Percentiles rank a stretch among this genome's conserved stretches.
These are phyloP conservation scores for Aspergillus caelatus DNA, from an alignment of 2,329 filamentous ascomycete genomes.

Conservation along the genomic window DNA sequence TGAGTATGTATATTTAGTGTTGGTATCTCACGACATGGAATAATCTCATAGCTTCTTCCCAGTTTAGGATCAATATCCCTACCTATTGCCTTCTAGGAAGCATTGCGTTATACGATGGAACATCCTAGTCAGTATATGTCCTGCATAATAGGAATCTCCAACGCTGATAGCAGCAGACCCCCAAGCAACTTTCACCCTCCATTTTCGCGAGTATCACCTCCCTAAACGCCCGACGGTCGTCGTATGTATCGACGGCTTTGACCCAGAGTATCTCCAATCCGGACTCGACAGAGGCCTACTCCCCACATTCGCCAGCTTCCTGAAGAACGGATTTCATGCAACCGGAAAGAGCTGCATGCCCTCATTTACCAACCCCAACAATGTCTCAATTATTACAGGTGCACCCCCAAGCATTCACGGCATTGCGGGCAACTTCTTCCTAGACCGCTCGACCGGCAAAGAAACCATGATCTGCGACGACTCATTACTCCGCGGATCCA, in stretches of 20 bases:
- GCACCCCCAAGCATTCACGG: neutral
- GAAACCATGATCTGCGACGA: neutral
- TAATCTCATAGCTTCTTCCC: too few species aligned
- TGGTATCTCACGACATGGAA: neutral
- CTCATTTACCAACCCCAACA: neutral
- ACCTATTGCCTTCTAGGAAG: neutral
- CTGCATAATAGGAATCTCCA: neutral
- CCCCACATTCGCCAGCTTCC: neutral
- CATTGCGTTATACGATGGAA: neutral
- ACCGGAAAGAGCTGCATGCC: neutral
- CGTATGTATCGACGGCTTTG: neutral
- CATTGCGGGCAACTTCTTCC: neutral
- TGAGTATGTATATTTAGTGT: neutral
- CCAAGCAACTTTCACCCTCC: neutral
- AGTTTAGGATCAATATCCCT: neutral
- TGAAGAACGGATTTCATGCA: neutral
- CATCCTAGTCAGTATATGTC: neutral
- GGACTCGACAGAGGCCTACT: neutral
- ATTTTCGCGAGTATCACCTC: neutral
- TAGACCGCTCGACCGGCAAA: neutral
- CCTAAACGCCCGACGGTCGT: neutral
- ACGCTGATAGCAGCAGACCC: neutral
- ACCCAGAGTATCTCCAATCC: neutral
- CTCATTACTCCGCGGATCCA: neutral
- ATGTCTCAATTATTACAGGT: neutral